phyloP scores from a whole-genome alignment of 495 filamentous ascomycete species.

The Podospora sp. region DNA sequence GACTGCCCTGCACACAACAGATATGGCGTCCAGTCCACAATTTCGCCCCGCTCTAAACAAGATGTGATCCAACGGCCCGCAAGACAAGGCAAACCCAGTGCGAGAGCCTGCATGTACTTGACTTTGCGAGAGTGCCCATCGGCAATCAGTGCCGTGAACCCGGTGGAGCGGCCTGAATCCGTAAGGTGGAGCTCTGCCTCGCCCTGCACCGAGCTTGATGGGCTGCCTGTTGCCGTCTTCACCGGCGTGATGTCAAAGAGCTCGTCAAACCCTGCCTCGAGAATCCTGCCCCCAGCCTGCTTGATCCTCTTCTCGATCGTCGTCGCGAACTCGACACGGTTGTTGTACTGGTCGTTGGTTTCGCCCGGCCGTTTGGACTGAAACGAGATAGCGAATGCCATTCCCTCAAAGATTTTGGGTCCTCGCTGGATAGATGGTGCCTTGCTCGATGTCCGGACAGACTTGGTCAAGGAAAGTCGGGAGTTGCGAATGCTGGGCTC shows the following conservation, averaged over 20 bases:
- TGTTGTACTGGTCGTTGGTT: constrained; percentile 52
- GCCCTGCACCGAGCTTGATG: constrained; percentile 21
- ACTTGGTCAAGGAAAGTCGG: constrained; percentile 21
- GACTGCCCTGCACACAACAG: constrained; percentile 86
- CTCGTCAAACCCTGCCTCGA: constrained; percentile 79
- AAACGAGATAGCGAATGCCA: constrained; percentile 81
- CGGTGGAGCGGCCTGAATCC: constrained; percentile 53
- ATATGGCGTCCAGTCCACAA: constrained; percentile 79
- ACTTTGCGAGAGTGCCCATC: constrained; percentile 84
- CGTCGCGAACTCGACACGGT: constrained; percentile 48
- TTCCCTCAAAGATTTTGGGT: constrained; percentile 63
- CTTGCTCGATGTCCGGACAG: constrained; percentile 18
- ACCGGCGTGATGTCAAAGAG: constrained; percentile 65
- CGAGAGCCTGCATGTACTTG: constrained; percentile 95
- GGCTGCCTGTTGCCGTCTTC: constrained; percentile 25
- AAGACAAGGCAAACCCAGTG: constrained; percentile 84
- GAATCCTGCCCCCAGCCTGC: constrained; percentile 69
- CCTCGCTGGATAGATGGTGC: constrained; percentile 11
- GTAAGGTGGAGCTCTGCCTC: constrained; percentile 41
- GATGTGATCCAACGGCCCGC: constrained; percentile 77
- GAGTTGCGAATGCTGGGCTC: constrained; percentile 36
- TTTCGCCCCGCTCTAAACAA: constrained; percentile 59
- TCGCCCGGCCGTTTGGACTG: constrained; percentile 53
- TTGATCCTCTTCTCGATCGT: constrained; percentile 48
- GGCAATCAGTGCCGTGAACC: constrained; percentile 84